Percentiles rank a stretch among this genome's conserved stretches.
Evolutionary conservation across 257 asterid genomes (phyloP).

Genomic region (Solanum corneliomulleri): DNA sequence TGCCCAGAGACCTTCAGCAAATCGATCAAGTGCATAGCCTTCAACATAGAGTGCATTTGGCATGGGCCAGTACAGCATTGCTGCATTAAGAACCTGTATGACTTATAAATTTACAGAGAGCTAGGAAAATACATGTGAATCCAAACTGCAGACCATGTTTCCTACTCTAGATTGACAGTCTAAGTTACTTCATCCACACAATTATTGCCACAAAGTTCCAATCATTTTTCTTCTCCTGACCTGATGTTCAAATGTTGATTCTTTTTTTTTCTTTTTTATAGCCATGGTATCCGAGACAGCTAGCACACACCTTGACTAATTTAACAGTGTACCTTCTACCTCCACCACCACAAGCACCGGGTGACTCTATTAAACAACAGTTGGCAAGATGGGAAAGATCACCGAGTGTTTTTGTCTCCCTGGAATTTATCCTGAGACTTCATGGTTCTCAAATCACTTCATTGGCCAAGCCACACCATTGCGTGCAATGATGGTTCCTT

Average conservation of each 20-base stretch:
- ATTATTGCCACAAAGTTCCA: neutral
- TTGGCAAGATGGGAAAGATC: neutral
- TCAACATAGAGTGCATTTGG: slow-evolving; percentile 76
- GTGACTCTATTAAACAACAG: neutral
- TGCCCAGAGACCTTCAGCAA: slow-evolving; percentile 88
- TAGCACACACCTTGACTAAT: neutral
- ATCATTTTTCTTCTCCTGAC: neutral
- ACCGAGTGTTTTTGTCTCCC: neutral
- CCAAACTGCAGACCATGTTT: neutral
- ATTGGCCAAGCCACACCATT: neutral
- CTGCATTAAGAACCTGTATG: slow-evolving; percentile 96
- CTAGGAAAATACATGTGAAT: neutral
- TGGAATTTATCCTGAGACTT: neutral
- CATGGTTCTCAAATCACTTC: neutral
- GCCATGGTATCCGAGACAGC: neutral
- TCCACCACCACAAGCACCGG: neutral
- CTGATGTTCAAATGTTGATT: neutral
- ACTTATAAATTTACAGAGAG: slow-evolving; percentile 17
- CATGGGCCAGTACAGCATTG: slow-evolving; percentile 97
- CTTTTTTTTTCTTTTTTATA: neutral
- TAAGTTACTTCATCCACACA: neutral
- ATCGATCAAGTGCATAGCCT: slow-evolving; percentile 88
- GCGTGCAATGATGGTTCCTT: neutral
- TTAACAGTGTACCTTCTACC: neutral
- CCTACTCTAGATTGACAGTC: neutral